Evolutionary conservation across 164 flowering plant species (phyloP).

Genomic region (Chimonanthus salicifolius): DNA sequence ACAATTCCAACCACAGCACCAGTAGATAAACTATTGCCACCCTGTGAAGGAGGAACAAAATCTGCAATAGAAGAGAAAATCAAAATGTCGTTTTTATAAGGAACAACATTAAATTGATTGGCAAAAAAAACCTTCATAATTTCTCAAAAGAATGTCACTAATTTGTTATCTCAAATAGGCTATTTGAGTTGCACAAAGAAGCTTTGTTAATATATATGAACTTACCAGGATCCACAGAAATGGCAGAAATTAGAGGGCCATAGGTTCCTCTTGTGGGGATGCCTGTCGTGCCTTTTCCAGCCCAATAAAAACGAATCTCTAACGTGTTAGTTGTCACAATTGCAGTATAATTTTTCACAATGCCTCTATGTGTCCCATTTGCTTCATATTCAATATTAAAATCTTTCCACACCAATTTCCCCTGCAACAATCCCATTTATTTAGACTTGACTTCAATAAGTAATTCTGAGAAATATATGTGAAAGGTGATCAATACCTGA

Average conservation of each 20-base stretch:
- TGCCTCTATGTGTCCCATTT: conserved; percentile 23
- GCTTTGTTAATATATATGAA: not conserved
- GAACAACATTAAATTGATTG: not conserved
- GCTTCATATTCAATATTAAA: conserved; percentile 37
- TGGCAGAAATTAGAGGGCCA: conserved; percentile 53
- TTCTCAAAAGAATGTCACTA: not conserved
- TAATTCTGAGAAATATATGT: not conserved
- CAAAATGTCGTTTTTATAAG: not conserved
- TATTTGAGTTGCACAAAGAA: not conserved
- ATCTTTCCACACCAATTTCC: conserved; percentile 26
- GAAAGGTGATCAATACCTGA: conserved; percentile 37
- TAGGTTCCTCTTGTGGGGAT: conserved; percentile 37
- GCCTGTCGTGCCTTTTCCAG: conserved; percentile 39
- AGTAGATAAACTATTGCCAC: conserved; percentile 21
- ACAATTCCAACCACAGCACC: conserved; percentile 34
- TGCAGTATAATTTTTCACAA: conserved; percentile 17
- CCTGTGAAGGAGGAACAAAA: conserved; percentile 19
- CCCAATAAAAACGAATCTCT: conserved; percentile 41
- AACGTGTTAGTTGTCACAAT: conserved; percentile 25
- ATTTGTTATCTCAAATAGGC: not conserved
- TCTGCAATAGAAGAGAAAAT: conserved; percentile 9
- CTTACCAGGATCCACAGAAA: conserved; percentile 30
- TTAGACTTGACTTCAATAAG: not conserved
- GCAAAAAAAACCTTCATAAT: not conserved
- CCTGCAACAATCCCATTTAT: conserved; percentile 17